Evolutionary conservation across 2,329 filamentous ascomycete genomes (phyloP), one percentile per base, ranked within the genome.

Genomic region (Apiospora saccharicola): DNA sequence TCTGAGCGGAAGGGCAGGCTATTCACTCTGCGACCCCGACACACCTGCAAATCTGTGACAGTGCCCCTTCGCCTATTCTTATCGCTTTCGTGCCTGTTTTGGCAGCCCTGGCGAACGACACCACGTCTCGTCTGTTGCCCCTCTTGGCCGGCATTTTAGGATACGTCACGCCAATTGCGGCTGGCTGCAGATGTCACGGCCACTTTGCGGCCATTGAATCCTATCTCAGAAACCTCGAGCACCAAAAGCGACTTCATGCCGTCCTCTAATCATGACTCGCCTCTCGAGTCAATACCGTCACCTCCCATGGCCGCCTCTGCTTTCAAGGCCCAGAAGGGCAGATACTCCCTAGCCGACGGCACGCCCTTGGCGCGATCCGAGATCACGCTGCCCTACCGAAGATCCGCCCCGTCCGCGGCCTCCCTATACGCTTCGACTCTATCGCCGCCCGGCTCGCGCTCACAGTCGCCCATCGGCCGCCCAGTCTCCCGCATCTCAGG

Each of bases 391-490:
- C 86, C 87, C 70, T 87, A 87, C 76, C 86, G 88, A 75, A 82
- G 85, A 69, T 86, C 88, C 22, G 88, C 89, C 77, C 86, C 89
- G 49, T 87, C 89, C 57, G 83, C 91, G 74, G 86, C 92, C 79
- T 85, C 91, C 80, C 82, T 91, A 76, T 87, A 93, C 83, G 86
- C 91, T 67, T 90, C 91, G 24, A 92, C 91, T 4, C 85, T 92
- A 41, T 90, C 91, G n/a, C 90, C 91, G 10, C 89, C 91, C 0
- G 89, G 88, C 24, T 93, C 92, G 67, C 88, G 92, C 74, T 90
- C 92, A 47, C 88, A 89, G 76, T 94, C 92, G 12, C 92, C 92
- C 34, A 88, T 88, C 72, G 89, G 89, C 61, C 86, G 89, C 72
- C 85, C 88, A 34, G 88, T 89, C 19, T 87, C 88, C n/a, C 86